Evolutionary conservation across 768 basidiomycete species (phyloP), one percentile per base, ranked within the genome.

Genomic region (Mycena belliarum): DNA sequence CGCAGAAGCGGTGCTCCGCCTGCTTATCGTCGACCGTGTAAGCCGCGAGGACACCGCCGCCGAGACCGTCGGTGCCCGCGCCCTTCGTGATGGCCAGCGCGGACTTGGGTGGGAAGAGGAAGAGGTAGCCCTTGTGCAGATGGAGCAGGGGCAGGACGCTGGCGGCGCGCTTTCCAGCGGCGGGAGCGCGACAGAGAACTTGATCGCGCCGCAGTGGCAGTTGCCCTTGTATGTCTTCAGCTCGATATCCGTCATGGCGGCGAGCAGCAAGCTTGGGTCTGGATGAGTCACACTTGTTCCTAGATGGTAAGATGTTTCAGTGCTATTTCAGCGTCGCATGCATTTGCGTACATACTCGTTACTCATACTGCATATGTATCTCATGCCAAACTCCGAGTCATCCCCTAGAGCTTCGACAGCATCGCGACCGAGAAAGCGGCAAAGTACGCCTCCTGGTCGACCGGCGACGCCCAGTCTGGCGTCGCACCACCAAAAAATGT

Each of bases 401-500:
- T n/a, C n/a, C n/a, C n/a, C n/a, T 38, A 38, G 18, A 38, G 10
- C 12, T 18, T 38, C 18, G 37, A 38, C 20, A 47, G 38, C n/a
- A 81, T 72, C 15, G 79, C 79, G 38, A 80, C 67, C 0, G 78
- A 76, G 64, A 80, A 78, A 66, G 79, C 80, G 40, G 80, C 72
- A 69, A 82, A 81, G 64, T 72, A 82, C 28, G 74, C 69, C 51
- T 69, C 63, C 68, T 82, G 81, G 55, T 77, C 73, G 50, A 70
- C 69, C 1, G 80, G 78, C 11, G 77, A 74, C 9, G 78, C 80
- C 73, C 74, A 82, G 6, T 66, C 65, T 2, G 66, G 33, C 32
- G 55, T 66, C 67, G 63, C 55, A 71, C 77, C 79, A 14, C 81
- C 81, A 59, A 84, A 83, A 72, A 84, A 83, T 3, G 81, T 81